Evolutionary conservation across 208 protist species (phyloP).

Genomic region (Trypanosoma melophagium): DNA sequence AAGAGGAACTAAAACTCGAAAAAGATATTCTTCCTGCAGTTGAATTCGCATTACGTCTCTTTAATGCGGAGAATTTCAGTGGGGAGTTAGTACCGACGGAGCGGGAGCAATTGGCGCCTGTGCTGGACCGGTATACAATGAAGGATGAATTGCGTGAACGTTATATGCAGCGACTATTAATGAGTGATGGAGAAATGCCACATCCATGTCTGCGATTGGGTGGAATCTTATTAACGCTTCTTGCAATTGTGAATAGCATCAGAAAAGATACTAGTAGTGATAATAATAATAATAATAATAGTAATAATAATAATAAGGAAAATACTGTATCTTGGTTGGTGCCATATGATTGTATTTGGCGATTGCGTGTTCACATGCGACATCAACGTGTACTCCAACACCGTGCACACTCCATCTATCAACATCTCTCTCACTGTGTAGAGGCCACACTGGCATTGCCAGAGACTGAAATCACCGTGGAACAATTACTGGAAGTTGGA

Average conservation of each 20-base stretch:
- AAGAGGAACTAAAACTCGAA: slow-evolving; percentile 19
- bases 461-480: slow-evolving; percentile 43
- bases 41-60: slow-evolving; percentile 75
- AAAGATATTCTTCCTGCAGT: slow-evolving; percentile 59
- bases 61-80: slow-evolving; percentile 87
- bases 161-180: slow-evolving; percentile 77
- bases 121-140: slow-evolving; percentile 44
- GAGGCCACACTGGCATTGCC: slow-evolving; percentile 62
- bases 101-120: slow-evolving; percentile 34
- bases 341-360: slow-evolving; percentile 60
- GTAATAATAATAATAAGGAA: neutral
- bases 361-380: slow-evolving; percentile 71
- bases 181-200: slow-evolving; percentile 84
- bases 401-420: slow-evolving; percentile 75
- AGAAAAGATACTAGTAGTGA: neutral
- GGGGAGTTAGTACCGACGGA: slow-evolving; percentile 69
- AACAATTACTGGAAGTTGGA: slow-evolving; percentile 77
- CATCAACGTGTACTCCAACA: slow-evolving; percentile 77
- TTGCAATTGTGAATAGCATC: slow-evolving; percentile 45
- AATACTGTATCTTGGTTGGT: slow-evolving; percentile 25
- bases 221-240: slow-evolving; percentile 59
- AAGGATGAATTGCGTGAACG: slow-evolving; percentile 39
- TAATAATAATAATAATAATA: no score
- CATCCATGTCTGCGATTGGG: slow-evolving; percentile 60
- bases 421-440: slow-evolving; percentile 58